Conservation (phyloP, 163 green algal species). For the Scenedesmus sp. region DNA sequence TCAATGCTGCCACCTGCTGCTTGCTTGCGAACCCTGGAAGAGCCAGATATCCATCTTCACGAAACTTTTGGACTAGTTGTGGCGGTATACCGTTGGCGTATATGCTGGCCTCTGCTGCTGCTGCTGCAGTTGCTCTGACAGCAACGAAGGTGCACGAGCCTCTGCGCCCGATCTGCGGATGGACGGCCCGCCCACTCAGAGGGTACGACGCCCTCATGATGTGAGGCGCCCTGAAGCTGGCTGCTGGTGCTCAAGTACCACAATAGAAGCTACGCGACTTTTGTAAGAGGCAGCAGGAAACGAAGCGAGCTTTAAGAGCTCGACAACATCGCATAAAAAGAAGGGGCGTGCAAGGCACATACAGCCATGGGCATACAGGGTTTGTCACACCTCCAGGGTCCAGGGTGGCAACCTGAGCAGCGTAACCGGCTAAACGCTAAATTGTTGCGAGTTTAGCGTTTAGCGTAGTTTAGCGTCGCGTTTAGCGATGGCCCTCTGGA, state of each 20-base stretch:
- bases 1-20: constrained; percentile 75
- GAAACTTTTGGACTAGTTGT: constrained; percentile 45
- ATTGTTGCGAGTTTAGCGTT: no score
- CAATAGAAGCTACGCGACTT: neutral
- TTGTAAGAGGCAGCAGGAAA: neutral
- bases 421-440: no score
- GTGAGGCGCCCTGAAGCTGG: neutral
- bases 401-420: neutral
- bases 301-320: neutral
- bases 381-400: neutral
- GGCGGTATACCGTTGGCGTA: neutral
- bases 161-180: neutral
- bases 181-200: neutral
- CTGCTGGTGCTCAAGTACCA: neutral
- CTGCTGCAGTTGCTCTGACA: neutral
- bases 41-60: constrained; percentile 73
- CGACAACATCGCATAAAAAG: neutral
- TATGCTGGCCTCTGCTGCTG: constrained; percentile 8
- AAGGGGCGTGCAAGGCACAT: no score
- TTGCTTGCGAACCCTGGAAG: constrained; percentile 70
- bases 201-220: neutral
- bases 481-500: no score
- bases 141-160: neutral
- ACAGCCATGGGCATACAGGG: neutral
- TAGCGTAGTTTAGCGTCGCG: no score